These are phyloP conservation scores for Leucogyrophana mollusca DNA, from an alignment of 768 basidiomycete species.

Conservation along the genomic window DNA sequence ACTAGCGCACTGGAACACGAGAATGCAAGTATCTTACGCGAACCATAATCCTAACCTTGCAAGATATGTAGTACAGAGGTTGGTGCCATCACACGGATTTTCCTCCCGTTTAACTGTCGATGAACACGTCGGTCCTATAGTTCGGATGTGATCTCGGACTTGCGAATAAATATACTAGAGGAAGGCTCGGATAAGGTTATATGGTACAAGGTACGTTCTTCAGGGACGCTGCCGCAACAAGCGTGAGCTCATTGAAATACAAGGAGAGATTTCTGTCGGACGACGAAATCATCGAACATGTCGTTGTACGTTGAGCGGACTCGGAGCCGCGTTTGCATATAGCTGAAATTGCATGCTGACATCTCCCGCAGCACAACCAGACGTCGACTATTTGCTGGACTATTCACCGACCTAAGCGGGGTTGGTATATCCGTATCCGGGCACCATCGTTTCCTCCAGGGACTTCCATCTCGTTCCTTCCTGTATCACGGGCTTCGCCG, in stretches of 20 bases:
- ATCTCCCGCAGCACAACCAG: constrained; percentile 55
- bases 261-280: constrained; percentile 77
- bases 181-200: constrained; percentile 57
- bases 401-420: constrained; percentile 75
- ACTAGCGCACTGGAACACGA: too few species aligned
- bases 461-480: constrained; percentile 53
- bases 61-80: constrained; percentile 32
- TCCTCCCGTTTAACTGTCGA: background rate
- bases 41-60: constrained; percentile 25
- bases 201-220: constrained; percentile 67
- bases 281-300: constrained; percentile 71
- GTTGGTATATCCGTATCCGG: constrained; percentile 83
- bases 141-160: constrained; percentile 70
- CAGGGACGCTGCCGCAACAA: background rate
- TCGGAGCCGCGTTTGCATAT: too few species aligned
- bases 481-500: constrained; percentile 45
- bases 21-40: too few species aligned
- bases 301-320: constrained; percentile 60
- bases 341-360: constrained; percentile 1
- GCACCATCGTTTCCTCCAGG: constrained; percentile 68
- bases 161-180: constrained; percentile 62
- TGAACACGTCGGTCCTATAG: constrained; percentile 31
- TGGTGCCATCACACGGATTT: constrained; percentile 1
- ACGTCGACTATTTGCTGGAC: constrained; percentile 68
- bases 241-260: constrained; percentile 13